Conservation (phyloP, 2,329 filamentous ascomycete species). For the Cytospora paraplurivora region DNA sequence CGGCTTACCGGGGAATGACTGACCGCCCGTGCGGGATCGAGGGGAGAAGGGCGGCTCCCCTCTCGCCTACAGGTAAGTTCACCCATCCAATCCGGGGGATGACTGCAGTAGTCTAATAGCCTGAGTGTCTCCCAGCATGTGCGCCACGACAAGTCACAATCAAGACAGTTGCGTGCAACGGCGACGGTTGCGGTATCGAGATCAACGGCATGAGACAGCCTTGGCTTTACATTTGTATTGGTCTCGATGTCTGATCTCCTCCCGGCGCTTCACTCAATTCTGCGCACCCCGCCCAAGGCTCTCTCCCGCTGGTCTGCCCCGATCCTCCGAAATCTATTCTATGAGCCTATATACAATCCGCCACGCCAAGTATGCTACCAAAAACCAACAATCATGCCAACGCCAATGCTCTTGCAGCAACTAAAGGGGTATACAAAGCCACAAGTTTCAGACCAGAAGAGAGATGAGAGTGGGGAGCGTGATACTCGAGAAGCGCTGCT, state of each 20-base stretch:
- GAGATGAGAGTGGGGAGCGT: neutral
- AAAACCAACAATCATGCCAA: constrained; percentile 14
- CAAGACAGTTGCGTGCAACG: neutral
- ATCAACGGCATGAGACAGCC: constrained; percentile 2
- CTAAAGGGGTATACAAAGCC: constrained; percentile 23
- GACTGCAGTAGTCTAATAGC: constrained; percentile 11
- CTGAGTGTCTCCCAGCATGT: neutral
- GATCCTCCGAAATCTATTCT: constrained; percentile 14
- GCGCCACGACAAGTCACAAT: neutral
- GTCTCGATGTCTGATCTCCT: constrained; percentile 1
- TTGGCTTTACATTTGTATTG: constrained; percentile 11
- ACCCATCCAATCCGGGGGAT: neutral
- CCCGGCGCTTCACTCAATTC: neutral
- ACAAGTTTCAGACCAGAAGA: constrained; percentile 13
- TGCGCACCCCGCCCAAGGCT: neutral
- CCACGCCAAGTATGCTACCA: constrained; percentile 7
- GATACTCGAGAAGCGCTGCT: neutral
- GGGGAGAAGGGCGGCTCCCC: neutral
- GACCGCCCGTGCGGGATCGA: neutral
- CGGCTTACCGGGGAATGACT: neutral
- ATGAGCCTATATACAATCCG: constrained; percentile 15
- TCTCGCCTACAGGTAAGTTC: constrained; percentile 6
- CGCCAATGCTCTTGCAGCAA: constrained; percentile 20
- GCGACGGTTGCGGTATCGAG: neutral
- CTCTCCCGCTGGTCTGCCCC: constrained; percentile 1